phyloP scores from a whole-genome alignment of 1,284 basidiomycete species.

The Pterulicium gracile region DNA sequence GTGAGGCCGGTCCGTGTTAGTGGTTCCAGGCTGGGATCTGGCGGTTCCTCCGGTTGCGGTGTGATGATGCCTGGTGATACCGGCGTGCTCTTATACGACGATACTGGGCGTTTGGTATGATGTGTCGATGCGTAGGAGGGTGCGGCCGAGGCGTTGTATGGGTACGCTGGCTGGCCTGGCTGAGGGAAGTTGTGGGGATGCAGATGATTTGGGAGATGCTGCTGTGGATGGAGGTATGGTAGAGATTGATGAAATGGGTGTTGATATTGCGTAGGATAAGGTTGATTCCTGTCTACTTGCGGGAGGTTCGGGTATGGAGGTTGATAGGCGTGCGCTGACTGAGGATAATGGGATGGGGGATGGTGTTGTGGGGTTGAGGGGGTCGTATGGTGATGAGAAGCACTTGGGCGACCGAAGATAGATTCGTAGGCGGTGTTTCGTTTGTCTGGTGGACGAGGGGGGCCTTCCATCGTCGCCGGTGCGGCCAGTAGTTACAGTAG shows the following conservation, averaged over 20 bases:
- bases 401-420: slow-evolving; percentile 69
- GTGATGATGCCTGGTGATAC: slow-evolving; percentile 33
- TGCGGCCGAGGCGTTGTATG: slow-evolving; percentile 21
- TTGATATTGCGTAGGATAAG: slow-evolving; percentile 16
- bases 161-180: slow-evolving; percentile 19
- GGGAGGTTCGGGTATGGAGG: slow-evolving; percentile 13
- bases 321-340: slow-evolving; percentile 9
- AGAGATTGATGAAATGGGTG: slow-evolving; percentile 12
- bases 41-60: slow-evolving; percentile 42
- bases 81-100: slow-evolving; percentile 36
- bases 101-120: slow-evolving; percentile 13
- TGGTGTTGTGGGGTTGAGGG: slow-evolving; percentile 14
- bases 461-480: slow-evolving; percentile 1
- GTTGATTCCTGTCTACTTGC: slow-evolving; percentile 17
- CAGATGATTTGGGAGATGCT: slow-evolving; percentile 15
- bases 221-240: slow-evolving; percentile 16
- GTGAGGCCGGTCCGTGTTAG: slow-evolving; percentile 46
- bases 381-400: slow-evolving; percentile 38
- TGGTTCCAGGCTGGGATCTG: slow-evolving; percentile 37
- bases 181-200: slow-evolving; percentile 19
- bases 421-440: slow-evolving; percentile 70
- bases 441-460: slow-evolving; percentile 34
- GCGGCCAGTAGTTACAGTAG: no score
- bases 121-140: slow-evolving; percentile 33
- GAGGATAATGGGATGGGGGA: slow-evolving; percentile 14